Evolutionary conservation across 78 protist species (phyloP).

Genomic region (Polysphondylium violaceum): DNA sequence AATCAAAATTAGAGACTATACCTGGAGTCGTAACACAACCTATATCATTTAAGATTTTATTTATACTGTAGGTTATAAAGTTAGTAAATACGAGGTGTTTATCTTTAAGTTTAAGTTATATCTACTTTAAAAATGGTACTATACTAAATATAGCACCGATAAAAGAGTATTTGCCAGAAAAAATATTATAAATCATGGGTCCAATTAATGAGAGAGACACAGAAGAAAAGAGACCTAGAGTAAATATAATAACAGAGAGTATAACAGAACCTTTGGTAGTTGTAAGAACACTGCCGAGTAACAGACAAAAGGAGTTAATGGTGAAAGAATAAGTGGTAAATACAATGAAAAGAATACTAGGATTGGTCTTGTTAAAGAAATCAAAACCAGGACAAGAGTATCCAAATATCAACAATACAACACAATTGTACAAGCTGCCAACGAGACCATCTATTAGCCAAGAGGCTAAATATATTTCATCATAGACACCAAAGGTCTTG

Average conservation of each 20-base stretch:
- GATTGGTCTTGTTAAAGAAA: not conserved
- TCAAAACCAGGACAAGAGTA: not conserved
- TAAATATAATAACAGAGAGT: not conserved
- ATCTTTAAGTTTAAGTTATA: too few relatives aligned
- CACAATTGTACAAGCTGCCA: not conserved
- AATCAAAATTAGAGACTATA: too few relatives aligned
- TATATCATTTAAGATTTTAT: too few relatives aligned
- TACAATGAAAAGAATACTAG: not conserved
- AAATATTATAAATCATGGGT: too few relatives aligned
- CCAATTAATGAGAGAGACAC: not conserved
- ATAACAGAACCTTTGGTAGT: constrained; percentile 31
- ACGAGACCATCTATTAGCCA: constrained; percentile 38
- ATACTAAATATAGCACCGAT: too few relatives aligned
- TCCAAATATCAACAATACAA: constrained; percentile 25
- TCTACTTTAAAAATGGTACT: too few relatives aligned
- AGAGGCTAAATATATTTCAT: constrained; percentile 1
- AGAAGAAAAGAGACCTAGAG: not conserved
- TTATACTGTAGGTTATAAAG: too few relatives aligned
- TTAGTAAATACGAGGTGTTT: too few relatives aligned
- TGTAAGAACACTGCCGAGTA: not conserved
- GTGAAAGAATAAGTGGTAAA: constrained; percentile 13
- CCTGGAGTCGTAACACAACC: too few relatives aligned
- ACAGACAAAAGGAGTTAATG: not conserved
- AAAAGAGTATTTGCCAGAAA: too few relatives aligned
- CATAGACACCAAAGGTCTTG: constrained; percentile 25